A percentile compares a stretch with the other conserved stretches of the same genome.
These are phyloP conservation scores for Phytopythium cucurbitacearum DNA, from an alignment of 352 stramenopile species.

Conservation along the genomic window DNA sequence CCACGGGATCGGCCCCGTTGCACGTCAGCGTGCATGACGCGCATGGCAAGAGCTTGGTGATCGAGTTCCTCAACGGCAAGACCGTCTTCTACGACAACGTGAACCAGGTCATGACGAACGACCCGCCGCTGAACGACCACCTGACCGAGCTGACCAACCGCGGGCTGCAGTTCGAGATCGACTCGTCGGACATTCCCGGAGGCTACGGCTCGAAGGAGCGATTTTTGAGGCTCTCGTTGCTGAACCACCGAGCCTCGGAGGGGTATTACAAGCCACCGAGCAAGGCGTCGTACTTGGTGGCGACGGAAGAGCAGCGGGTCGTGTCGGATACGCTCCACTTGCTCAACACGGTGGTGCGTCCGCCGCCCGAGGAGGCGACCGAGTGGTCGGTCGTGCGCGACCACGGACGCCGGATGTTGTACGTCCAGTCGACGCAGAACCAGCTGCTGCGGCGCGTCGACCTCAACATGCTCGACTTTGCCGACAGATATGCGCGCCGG, in stretches of 20 bases:
- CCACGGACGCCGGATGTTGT: constrained; percentile 55
- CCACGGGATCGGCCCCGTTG: constrained; percentile 29
- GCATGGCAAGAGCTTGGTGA: constrained; percentile 54
- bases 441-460: constrained; percentile 60
- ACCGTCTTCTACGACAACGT: constrained; percentile 57
- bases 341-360: constrained; percentile 58
- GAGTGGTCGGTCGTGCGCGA: constrained; percentile 73
- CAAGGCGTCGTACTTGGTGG: constrained; percentile 43
- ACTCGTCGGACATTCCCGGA: constrained; percentile 23
- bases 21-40: constrained; percentile 66
- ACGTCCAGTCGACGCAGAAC: constrained; percentile 67
- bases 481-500: constrained; percentile 24
- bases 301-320: constrained; percentile 42
- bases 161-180: not conserved
- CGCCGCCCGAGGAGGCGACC: constrained; percentile 39
- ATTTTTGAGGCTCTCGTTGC: constrained; percentile 61
- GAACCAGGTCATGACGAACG: constrained; percentile 67
- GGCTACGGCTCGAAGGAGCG: constrained; percentile 53
- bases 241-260: constrained; percentile 37
- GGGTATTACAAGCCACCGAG: constrained; percentile 29
- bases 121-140: constrained; percentile 49
- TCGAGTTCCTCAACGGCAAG: constrained; percentile 63
- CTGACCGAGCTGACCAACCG: constrained; percentile 12
- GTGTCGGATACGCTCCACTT: constrained; percentile 60
- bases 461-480: constrained; percentile 55